Base-by-base conservation (phyloP, 371 early-diverging fungal species). In the Mucor plumbeus region DNA sequence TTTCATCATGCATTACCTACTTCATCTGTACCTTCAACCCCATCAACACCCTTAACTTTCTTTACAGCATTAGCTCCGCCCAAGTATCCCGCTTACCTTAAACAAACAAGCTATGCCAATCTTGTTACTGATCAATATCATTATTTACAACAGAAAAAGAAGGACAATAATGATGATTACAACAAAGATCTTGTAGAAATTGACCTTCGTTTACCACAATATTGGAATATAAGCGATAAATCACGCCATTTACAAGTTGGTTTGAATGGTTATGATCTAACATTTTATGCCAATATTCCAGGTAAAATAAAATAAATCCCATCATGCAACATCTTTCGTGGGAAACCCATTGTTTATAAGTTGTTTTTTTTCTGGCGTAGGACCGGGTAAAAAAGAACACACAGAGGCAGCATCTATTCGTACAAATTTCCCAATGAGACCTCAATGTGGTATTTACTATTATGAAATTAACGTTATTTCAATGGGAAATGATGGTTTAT, bases 381-480 rank as follows among this genome's bases (percentile, higher is more conserved):
- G 96, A 14, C 81, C 87, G n/a, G 95, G 95, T 8, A 81, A 86
- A 59, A 72, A 64, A 9, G 95, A 96, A 67, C 63, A 4, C 10
- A 34, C 26, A 1, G 94, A 96, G 68, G 92, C 95, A 2, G 92
- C 92, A 0, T 84, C 93, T 35, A 85, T 95, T 5, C 82, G 94
- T 57, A 81, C 92, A 17, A 94, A 97, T 81, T 72, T 80, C 39
- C 85, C 92, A 10, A 94, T 95, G n/a, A 94, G 94, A 26, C 84
- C 91, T 7, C 92, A 92, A 65, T 88, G 90, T 69, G 97, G 97
- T 3, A 74, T 97, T 17, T 97, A 89, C 70, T 98, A 98, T 78
- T 98, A 80, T 71, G 99, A 98, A 74, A 87, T 94, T 3, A 73
- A 80, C 13, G 84, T 98, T 63, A 78, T 91, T 40, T 88, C 86